phyloP scores from a whole-genome alignment of 495 filamentous ascomycete species.

The Aspergillus panamensis region DNA sequence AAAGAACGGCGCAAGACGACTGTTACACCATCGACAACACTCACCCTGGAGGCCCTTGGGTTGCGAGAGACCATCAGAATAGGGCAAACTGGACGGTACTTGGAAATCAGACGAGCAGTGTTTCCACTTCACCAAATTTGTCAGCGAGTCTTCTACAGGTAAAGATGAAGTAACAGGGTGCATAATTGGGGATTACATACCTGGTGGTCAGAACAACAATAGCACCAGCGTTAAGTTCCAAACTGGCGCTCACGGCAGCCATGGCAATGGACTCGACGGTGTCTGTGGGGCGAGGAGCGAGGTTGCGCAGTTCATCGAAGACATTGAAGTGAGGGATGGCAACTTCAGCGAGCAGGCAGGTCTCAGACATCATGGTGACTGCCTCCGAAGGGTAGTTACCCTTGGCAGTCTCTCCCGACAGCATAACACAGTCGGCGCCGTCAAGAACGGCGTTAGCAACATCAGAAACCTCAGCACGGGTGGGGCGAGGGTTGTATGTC shows the following conservation, averaged over 20 bases:
- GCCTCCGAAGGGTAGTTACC: conserved; percentile 90
- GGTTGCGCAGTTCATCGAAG: conserved; percentile 87
- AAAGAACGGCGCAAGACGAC: conserved; percentile 1
- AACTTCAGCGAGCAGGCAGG: conserved; percentile 91
- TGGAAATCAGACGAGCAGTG: conserved; percentile 90
- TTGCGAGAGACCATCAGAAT: conserved; percentile 98
- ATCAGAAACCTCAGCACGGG: conserved; percentile 95
- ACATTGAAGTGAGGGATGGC: conserved; percentile 94
- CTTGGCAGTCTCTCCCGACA: conserved; percentile 98
- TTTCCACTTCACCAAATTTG: conserved; percentile 56
- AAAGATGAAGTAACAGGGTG: neutral
- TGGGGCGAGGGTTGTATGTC: conserved; percentile 98
- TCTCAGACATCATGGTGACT: conserved; percentile 96
- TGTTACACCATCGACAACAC: conserved; percentile 21
- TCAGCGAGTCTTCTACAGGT: conserved; percentile 24
- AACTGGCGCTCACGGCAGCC: conserved; percentile 87
- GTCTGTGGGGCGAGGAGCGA: conserved; percentile 74
- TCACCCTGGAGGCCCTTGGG: conserved; percentile 67
- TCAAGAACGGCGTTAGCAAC: conserved; percentile 97
- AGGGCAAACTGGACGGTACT: conserved; percentile 97
- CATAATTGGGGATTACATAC: conserved; percentile 38
- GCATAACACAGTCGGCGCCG: conserved; percentile 98
- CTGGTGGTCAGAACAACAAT: conserved; percentile 93
- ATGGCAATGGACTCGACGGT: conserved; percentile 92
- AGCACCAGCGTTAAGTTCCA: conserved; percentile 93